A percentile compares a stretch with the other conserved stretches of the same genome.
Evolutionary conservation across 164 flowering plant genomes (phyloP).

Genomic region (Annona cherimola): DNA sequence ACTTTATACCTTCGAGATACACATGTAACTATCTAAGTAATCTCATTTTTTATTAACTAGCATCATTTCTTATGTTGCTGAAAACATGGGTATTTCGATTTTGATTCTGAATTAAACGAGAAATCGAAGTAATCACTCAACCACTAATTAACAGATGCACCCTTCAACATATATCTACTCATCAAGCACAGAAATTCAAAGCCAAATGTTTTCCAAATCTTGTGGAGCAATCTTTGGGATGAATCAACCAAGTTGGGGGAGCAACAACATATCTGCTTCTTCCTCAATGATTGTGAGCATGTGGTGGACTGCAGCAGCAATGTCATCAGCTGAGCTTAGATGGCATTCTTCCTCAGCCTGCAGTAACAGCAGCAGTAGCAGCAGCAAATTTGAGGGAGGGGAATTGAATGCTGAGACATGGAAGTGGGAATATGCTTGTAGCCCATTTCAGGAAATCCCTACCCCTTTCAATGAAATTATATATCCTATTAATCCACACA

Average conservation of each 20-base stretch:
- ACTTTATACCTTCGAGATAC: too few relatives aligned
- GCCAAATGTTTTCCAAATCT: neutral
- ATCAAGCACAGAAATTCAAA: too few relatives aligned
- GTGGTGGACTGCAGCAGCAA: constrained; percentile 77
- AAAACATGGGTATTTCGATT: too few relatives aligned
- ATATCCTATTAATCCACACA: neutral
- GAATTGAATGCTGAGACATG: neutral
- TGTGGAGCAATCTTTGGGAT: neutral
- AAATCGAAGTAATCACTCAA: too few relatives aligned
- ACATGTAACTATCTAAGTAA: too few relatives aligned
- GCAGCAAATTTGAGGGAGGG: neutral
- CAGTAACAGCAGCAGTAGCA: constrained; percentile 9
- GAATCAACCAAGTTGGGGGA: neutral
- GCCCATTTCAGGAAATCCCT: neutral
- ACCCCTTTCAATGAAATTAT: neutral
- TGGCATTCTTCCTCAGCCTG: constrained; percentile 87
- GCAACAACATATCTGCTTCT: neutral
- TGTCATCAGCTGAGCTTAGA: constrained; percentile 76
- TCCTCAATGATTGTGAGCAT: constrained; percentile 36
- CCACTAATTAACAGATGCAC: too few relatives aligned
- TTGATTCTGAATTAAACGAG: too few relatives aligned
- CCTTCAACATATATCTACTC: too few relatives aligned
- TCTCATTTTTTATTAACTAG: too few relatives aligned
- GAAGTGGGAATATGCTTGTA: neutral
- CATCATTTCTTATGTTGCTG: too few relatives aligned